phyloP scores from a whole-genome alignment of 2,329 filamentous ascomycete genomes.

The Trichoderma pleuroti region DNA sequence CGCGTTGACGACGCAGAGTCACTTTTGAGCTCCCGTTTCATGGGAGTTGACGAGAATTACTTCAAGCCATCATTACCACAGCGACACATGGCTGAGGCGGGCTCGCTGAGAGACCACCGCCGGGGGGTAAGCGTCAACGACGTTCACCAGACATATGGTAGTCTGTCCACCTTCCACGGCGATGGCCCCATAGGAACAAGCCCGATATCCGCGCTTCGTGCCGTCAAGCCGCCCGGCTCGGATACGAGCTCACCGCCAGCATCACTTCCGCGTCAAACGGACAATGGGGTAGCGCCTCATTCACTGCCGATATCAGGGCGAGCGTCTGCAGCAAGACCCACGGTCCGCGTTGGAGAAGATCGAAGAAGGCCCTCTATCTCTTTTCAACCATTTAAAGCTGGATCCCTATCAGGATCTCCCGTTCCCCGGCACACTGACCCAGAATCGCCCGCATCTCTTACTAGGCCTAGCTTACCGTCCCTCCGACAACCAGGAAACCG shows the following conservation, averaged over 20 bases:
- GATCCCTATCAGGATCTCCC: slow-evolving; percentile 88
- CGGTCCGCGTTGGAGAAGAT: slow-evolving; percentile 49
- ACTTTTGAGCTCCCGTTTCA: slow-evolving; percentile 85
- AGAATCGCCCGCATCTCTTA: slow-evolving; percentile 51
- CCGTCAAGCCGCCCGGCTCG: slow-evolving; percentile 59
- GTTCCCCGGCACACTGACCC: slow-evolving; percentile 47
- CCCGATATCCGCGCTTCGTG: slow-evolving; percentile 77
- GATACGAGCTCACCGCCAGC: slow-evolving; percentile 58
- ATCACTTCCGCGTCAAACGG: slow-evolving; percentile 44
- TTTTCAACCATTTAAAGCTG: slow-evolving; percentile 94
- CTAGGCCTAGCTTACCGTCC: slow-evolving; percentile 43
- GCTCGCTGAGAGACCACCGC: slow-evolving; percentile 70
- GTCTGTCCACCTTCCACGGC: slow-evolving; percentile 85
- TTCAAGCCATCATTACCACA: slow-evolving; percentile 71
- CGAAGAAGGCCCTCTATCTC: slow-evolving; percentile 76
- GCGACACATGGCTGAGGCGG: slow-evolving; percentile 51
- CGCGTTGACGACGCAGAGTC: slow-evolving; percentile 88
- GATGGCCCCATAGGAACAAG: slow-evolving; percentile 74
- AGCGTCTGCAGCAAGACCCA: slow-evolving; percentile 31
- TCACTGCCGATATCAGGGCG: slow-evolving; percentile 51
- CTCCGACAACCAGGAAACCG: slow-evolving; percentile 60
- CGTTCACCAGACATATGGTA: slow-evolving; percentile 79
- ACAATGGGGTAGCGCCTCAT: slow-evolving; percentile 45
- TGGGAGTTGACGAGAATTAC: slow-evolving; percentile 84
- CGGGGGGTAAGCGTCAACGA: slow-evolving; percentile 50